Evolutionary conservation across 2,329 filamentous ascomycete species (phyloP), one percentile per base, ranked within the genome.

Genomic region (Ophiostoma australiae): DNA sequence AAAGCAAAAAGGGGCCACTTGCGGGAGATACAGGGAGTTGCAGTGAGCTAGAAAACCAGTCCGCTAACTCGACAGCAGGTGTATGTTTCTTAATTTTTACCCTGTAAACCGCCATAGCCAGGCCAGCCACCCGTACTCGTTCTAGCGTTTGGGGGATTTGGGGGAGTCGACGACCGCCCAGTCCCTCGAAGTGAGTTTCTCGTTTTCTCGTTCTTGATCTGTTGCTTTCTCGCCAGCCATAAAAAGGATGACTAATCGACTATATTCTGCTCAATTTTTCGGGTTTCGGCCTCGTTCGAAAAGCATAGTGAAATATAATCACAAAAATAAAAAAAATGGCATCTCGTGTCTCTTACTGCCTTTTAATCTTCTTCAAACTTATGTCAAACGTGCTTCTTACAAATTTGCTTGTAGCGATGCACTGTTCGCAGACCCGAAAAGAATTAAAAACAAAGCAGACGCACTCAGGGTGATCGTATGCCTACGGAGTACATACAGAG

Each of bases 111-210:
- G 23, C 52, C n/a, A 27, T 58, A 58, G 52, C 52, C 52, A 58
- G 44, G 52, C 52, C 52, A 27, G 8, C n/a, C 52, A 58, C 23
- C 52, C 23, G 23, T 27, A 48, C 20, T 48, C n/a, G 39, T 41
- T 41, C 39, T 41, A 41, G 39, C 11, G 39, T 11, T 11, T 13
- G 13, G 17, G 27, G 55, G 55, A 39, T 65, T 65, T 65, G 61
- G 61, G 61, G 61, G 61, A 65, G 61, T 65, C 7, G 61, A 65
- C 31, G 61, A 65, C 61, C 61, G 61, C 61, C 61, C 61, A 65
- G 61, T 65, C 61, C 61, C 61, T 65, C 61, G 33, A 8, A 23
- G 11, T 2, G n/a, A n/a, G 27, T 37, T 67, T 41, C n/a, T 67
- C 44, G 39, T 39, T 17, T 44, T 31, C 20, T 33, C 39, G 8